Evolutionary conservation across 441 rosid species (phyloP), one percentile per base, ranked within the genome.

Genomic region (Theobroma grandiflorum): DNA sequence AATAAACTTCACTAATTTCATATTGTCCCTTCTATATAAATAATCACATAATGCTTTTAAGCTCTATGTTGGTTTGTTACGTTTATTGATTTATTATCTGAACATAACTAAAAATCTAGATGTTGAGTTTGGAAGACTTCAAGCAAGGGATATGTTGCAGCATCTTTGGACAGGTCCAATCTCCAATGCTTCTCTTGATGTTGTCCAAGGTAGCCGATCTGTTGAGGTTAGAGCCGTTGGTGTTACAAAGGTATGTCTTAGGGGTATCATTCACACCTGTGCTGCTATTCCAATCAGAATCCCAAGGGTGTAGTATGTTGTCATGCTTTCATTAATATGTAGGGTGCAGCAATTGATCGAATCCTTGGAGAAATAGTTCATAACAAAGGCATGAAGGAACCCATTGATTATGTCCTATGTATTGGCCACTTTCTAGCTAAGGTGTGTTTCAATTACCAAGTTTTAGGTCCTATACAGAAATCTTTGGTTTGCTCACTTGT

Each of bases 141-240:
- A 93, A 83, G 95, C 97, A 69, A 90, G 93, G 87, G 97, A 93
- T 75, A 83, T 93, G 91, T 78, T 93, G 90, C 97, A 91, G 85
- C 97, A 93, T 87, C 92, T 93, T 22, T 93, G 97, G 94, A 91
- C 95, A 50, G 97, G 95, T 57, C 97, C 97, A 20, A 93, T 93
- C 82, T 91, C 97, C 20, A 91, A 93, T 85, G 95, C 97, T 45
- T 88, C 97, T 0, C 90, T 93, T 62, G 97, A 91, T 79, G 95
- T 93, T 62, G 92, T 93, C 75, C 97, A 90, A 87, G 95, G 97
- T 52, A 86, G 91, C 78, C 87, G 93, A 31, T 93, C 95, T 10
- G 91, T 93, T 71, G 97, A 93, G 86, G 97, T 91, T 71, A 89
- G 97, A 79, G 88, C 97, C 52, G 94, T 91, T 63, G 97, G 97